Evolutionary conservation across 1,284 basidiomycete species (phyloP).

Genomic region (Melampsora larici-populina): DNA sequence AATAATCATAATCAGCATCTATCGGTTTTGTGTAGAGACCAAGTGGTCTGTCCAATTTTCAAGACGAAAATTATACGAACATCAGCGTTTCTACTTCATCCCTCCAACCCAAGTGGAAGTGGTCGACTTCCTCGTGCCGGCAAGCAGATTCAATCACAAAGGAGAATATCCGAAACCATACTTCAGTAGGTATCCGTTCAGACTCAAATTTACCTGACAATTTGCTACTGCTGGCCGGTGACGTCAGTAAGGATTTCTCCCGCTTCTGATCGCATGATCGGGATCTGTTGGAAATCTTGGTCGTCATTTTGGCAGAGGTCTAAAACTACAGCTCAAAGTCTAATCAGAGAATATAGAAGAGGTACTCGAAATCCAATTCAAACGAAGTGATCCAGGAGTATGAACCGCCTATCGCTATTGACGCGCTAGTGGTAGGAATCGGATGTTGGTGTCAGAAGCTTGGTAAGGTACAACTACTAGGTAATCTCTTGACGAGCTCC

Average conservation of each 20-base stretch:
- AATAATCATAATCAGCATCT: too few relatives aligned
- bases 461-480: neutral
- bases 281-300: neutral
- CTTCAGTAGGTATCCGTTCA: neutral
- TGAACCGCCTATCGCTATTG: neutral
- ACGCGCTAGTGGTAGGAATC: neutral
- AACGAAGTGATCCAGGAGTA: too few relatives aligned
- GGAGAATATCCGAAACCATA: conserved; percentile 10
- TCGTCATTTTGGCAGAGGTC: neutral
- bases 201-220: neutral
- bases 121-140: neutral
- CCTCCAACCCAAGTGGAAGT: neutral
- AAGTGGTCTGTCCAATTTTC: too few relatives aligned
- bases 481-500: neutral
- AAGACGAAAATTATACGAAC: neutral
- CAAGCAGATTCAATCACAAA: neutral
- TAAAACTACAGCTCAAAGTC: neutral
- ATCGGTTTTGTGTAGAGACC: too few relatives aligned
- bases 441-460: neutral
- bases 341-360: neutral
- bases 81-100: conserved; percentile 3
- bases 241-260: neutral
- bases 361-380: neutral
- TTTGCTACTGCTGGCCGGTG: neutral
- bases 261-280: neutral